Evolutionary conservation across 78 protist genomes (phyloP).

Genomic region (Emiliania huxleyi): DNA sequence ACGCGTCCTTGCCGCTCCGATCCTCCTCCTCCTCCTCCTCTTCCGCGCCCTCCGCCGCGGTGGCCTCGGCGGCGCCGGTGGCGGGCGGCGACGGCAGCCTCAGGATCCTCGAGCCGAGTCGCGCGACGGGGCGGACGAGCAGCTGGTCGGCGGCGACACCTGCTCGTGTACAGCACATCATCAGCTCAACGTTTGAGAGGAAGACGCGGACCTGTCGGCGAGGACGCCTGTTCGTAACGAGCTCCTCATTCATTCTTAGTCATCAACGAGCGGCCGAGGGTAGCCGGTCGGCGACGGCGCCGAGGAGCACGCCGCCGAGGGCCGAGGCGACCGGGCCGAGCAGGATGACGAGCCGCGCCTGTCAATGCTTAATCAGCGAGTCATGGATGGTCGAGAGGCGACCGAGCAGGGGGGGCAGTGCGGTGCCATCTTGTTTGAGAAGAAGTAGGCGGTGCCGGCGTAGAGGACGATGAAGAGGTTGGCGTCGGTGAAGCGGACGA

Average conservation of each 20-base stretch:
- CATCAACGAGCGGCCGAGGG: no score
- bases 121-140: neutral
- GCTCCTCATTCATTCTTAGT: no score
- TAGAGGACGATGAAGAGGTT: neutral
- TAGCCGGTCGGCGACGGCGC: neutral
- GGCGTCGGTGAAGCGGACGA: neutral
- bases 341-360: conserved; percentile 10
- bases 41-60: neutral
- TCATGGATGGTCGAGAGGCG: no score
- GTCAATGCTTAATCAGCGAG: no score
- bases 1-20: neutral
- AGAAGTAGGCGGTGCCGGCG: conserved; percentile 20
- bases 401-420: no score
- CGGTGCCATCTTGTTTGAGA: neutral
- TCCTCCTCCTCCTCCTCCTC: neutral
- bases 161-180: no score
- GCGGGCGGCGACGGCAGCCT: neutral
- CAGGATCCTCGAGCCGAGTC: no score
- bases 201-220: no score
- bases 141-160: neutral
- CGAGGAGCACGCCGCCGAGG: neutral
- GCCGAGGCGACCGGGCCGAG: conserved; percentile 39
- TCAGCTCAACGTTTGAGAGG: no score
- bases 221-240: no score
- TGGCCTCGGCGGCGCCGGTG: neutral